These are phyloP conservation scores for Coemansia sp. DNA, from an alignment of 192 early-diverging fungal species.

Conservation along the genomic window DNA sequence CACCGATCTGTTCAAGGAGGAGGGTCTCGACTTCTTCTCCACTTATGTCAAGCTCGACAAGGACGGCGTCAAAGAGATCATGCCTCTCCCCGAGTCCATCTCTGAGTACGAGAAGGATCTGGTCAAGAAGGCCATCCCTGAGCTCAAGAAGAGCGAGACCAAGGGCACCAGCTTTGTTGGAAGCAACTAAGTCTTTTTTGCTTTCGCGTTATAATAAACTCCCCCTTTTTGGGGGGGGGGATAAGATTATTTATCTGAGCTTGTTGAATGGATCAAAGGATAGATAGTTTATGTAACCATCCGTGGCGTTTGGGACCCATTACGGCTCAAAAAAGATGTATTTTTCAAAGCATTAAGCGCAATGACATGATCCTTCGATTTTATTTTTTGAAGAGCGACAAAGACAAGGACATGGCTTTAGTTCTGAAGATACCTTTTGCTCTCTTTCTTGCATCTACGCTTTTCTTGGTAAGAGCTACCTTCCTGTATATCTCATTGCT, in stretches of 20 bases:
- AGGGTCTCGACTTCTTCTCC: constrained; percentile 75
- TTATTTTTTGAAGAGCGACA: too few species aligned
- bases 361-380: too few species aligned
- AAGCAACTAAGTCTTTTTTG: constrained; percentile 19
- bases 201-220: neutral
- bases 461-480: too few species aligned
- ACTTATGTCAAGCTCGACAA: constrained; percentile 75
- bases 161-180: constrained; percentile 71
- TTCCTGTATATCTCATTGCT: too few species aligned
- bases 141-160: constrained; percentile 89
- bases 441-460: too few species aligned
- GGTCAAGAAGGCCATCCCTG: constrained; percentile 76
- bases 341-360: too few species aligned
- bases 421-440: too few species aligned
- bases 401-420: too few species aligned
- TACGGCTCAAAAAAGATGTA: too few species aligned
- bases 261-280: neutral
- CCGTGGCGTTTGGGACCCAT: too few species aligned
- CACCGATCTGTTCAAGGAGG: constrained; percentile 61
- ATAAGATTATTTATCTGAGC: neutral
- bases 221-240: too few species aligned
- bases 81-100: constrained; percentile 68
- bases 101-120: constrained; percentile 86
- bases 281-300: too few species aligned
- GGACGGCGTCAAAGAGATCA: constrained; percentile 86